phyloP scores from a whole-genome alignment of 2,329 filamentous ascomycete species.

The Alternaria conjuncta region DNA sequence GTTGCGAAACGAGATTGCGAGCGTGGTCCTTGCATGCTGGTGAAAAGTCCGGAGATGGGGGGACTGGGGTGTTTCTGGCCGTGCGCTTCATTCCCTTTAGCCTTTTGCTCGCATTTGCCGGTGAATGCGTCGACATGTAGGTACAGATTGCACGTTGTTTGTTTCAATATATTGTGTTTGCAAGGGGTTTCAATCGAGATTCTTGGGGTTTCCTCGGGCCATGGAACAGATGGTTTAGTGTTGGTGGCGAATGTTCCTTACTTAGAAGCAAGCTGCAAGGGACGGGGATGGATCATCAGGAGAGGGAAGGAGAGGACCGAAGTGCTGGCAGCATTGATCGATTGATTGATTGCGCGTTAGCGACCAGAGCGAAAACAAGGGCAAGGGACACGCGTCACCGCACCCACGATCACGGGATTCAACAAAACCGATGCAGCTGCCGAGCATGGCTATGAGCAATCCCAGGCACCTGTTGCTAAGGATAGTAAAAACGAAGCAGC shows the following conservation, averaged over 20 bases:
- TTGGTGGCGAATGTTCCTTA: not conserved
- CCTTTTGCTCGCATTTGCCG: not conserved
- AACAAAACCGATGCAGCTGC: not conserved
- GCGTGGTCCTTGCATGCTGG: conserved; percentile 1
- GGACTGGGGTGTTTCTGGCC: conserved; percentile 4
- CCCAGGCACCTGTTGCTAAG: conserved; percentile 2
- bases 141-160: conserved; percentile 1
- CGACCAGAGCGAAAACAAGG: not conserved
- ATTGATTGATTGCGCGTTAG: not conserved
- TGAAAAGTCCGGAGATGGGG: conserved; percentile 7
- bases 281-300: conserved; percentile 1
- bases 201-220: not conserved
- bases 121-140: not conserved
- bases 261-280: conserved; percentile 5
- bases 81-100: conserved; percentile 4
- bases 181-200: not conserved
- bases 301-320: not conserved
- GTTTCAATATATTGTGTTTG: conserved; percentile 12
- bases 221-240: not conserved
- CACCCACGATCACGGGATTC: not conserved
- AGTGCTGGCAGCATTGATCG: not conserved
- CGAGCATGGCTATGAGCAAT: not conserved
- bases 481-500: conserved; percentile 3
- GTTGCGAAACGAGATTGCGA: conserved; percentile 10
- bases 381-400: conserved; percentile 10